Base-by-base conservation (phyloP, 2,329 filamentous ascomycete species). In the Ceratocystis colombiana region DNA sequence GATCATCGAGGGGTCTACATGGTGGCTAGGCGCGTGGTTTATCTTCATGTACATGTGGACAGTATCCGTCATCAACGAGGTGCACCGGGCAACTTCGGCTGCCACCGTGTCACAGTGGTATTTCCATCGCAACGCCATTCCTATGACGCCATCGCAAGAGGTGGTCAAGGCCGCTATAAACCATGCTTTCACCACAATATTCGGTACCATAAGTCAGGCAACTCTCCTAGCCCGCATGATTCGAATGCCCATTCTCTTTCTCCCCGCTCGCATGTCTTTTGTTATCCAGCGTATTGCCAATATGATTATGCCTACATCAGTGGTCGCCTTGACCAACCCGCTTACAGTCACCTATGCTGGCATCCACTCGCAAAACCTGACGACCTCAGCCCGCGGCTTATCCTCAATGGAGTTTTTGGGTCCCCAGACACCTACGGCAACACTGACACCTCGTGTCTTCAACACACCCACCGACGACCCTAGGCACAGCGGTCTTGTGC, bases 101-200 rank as follows among this genome's bases (percentile, higher is more conserved):
- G 94, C 94, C 10, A 96, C 93, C 0, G 93, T 97, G 28, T 96
- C 90, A 50, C 94, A 99, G 75, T 99, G 94, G 94, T 99, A 99
- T 76, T 99, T 97, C 75, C 93, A 97, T 75, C 90, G 94, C 69
- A 88, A 95, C 71, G 85, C 86, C 3, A 83, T 86, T 10, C 90
- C 93, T 4, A 80, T 87, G 7, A 86, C 91, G 1, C 86, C 89
- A 0, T 92, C 90, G 0, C 81, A 82, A 66, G 87, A 92, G 66
- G 88, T 97, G 61, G 90, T 97, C 30, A 80, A 84, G 68, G 93
- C 92, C 5, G 93, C 92, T 15, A 79, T 96, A 57, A 80, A 81
- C 62, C 94, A 99, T 76, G 88, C 92, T 2, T 79, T 84, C 15
- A 92, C 90, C 17, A 93, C 90, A 1, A 86, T 96, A 46, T 95